Percentiles rank a stretch among this genome's conserved stretches.
These are phyloP conservation scores for Rhipidocladum racemiflorum DNA, from an alignment of 176 grass and related monocot genomes.

Conservation along the genomic window DNA sequence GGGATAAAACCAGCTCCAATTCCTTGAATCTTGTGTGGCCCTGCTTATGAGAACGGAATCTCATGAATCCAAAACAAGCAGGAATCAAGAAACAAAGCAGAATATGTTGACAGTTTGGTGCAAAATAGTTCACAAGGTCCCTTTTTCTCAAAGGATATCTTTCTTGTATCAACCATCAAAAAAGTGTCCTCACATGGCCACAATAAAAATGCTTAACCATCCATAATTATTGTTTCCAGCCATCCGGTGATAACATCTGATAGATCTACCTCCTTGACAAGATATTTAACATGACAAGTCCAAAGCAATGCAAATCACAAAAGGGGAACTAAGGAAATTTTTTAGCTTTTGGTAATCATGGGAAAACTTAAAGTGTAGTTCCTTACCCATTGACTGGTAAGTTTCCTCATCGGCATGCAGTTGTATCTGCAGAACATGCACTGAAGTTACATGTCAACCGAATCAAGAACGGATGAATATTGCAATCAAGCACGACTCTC, in stretches of 20 bases:
- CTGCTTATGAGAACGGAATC: constrained; percentile 29
- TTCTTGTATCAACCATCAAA: no score
- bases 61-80: constrained; percentile 26
- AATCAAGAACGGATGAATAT: no score
- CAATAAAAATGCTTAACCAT: background rate
- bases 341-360: background rate
- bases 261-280: background rate
- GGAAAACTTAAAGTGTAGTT: background rate
- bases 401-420: no score
- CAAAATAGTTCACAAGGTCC: no score
- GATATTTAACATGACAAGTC: constrained; percentile 2
- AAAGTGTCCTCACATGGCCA: background rate
- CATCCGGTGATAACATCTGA: background rate
- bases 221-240: background rate
- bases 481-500: no score
- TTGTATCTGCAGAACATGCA: no score
- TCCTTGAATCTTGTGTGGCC: constrained; percentile 91
- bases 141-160: no score
- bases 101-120: background rate
- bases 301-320: background rate
- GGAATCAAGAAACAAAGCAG: background rate
- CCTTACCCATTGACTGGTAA: no score
- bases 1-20: constrained; percentile 93
- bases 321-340: background rate
- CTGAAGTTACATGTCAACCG: no score